Conservation (phyloP, 1,139 yeast genomes). For the Zhuliangozyma parablackwelliae region DNA sequence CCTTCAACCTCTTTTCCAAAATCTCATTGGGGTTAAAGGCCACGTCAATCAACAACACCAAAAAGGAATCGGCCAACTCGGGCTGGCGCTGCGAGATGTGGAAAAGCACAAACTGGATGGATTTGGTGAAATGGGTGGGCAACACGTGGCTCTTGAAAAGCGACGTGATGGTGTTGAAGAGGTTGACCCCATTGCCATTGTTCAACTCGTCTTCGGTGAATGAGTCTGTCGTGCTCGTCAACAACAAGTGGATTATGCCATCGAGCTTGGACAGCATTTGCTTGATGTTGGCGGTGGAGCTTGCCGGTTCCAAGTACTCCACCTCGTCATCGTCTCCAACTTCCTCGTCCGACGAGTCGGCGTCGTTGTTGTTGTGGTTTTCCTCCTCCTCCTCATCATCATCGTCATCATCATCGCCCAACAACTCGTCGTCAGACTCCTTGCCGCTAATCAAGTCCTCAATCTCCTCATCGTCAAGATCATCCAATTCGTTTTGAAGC, state of each 20-base stretch:
- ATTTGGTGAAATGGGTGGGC: slow-evolving; percentile 90
- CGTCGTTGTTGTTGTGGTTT: too few relatives aligned
- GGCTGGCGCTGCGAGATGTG: slow-evolving; percentile 78
- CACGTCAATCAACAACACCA: slow-evolving; percentile 77
- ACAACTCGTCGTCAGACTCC: slow-evolving; percentile 35
- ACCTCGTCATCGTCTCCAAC: slow-evolving; percentile 27
- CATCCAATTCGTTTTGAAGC: slow-evolving; percentile 82
- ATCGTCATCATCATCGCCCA: slow-evolving; percentile 28
- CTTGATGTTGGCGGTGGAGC: slow-evolving; percentile 50
- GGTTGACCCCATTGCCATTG: slow-evolving; percentile 63
- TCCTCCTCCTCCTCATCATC: slow-evolving; percentile 14
- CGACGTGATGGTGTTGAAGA: slow-evolving; percentile 71
- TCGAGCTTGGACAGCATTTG: slow-evolving; percentile 68
- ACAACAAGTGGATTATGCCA: slow-evolving; percentile 52
- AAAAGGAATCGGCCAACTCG: slow-evolving; percentile 78
- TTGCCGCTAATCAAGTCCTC: slow-evolving; percentile 57
- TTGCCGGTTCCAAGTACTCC: slow-evolving; percentile 35
- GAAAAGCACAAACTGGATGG: slow-evolving; percentile 82
- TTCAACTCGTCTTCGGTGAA: slow-evolving; percentile 50
- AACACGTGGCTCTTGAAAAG: slow-evolving; percentile 77
- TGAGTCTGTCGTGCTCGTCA: slow-evolving; percentile 45
- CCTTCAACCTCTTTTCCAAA: slow-evolving; percentile 73
- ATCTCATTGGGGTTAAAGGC: slow-evolving; percentile 68
- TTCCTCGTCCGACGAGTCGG: slow-evolving; percentile 21
- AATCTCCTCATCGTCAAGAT: slow-evolving; percentile 70